Evolutionary conservation across 148 eudicot species (phyloP).

Genomic region (Bassia scoparia): DNA sequence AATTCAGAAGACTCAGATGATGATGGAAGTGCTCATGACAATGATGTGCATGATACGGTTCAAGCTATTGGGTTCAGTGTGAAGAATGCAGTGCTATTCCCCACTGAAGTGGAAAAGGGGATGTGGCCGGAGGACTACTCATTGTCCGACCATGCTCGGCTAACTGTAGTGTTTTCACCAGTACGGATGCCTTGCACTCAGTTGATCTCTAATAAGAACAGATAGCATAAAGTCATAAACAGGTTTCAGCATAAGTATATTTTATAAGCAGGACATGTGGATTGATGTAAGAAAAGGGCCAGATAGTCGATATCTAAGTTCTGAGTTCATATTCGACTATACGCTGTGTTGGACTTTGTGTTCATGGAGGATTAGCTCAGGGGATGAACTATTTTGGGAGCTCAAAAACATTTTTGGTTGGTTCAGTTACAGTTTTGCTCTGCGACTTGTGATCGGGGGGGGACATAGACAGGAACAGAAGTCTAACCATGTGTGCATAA

Average conservation of each 20-base stretch:
- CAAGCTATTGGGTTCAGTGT: constrained; percentile 84
- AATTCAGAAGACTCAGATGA: constrained; percentile 40
- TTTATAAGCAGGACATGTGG: constrained; percentile 8
- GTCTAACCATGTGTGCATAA: background rate
- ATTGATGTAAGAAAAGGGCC: background rate
- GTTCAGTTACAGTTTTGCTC: constrained; percentile 12
- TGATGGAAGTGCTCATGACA: constrained; percentile 31
- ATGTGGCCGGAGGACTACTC: constrained; percentile 97
- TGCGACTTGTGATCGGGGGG: constrained; percentile 8
- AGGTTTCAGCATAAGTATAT: constrained; percentile 14
- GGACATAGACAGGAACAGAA: background rate
- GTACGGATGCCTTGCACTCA: constrained; percentile 81
- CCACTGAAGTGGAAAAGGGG: constrained; percentile 95
- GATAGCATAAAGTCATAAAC: background rate
- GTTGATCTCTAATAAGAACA: constrained; percentile 28
- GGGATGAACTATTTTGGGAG: background rate
- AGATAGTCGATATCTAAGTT: background rate
- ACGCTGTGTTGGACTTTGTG: background rate
- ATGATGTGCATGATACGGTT: constrained; percentile 42
- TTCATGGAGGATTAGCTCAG: background rate
- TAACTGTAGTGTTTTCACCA: constrained; percentile 92
- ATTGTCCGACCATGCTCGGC: constrained; percentile 96
- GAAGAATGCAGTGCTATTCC: constrained; percentile 87
- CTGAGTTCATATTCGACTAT: background rate
- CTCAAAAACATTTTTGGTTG: constrained; percentile 9